Percentiles rank a stretch among this genome's conserved stretches.
Conservation (phyloP, 2,329 filamentous ascomycete genomes). For the Phaeosphaeria sp. region DNA sequence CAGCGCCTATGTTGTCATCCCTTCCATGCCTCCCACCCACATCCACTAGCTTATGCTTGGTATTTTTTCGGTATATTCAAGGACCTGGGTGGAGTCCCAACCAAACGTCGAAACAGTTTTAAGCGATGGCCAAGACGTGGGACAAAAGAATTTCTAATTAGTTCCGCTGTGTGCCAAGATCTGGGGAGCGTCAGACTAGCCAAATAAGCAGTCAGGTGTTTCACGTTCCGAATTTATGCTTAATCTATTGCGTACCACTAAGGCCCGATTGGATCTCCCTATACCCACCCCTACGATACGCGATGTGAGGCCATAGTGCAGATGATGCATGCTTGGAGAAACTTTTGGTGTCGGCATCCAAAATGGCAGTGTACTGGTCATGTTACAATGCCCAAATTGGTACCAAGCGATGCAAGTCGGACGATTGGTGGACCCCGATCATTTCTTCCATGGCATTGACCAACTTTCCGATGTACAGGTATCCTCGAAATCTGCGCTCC, state of each 20-base stretch:
- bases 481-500: neutral
- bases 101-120: slow-evolving; percentile 12
- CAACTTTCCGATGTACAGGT: neutral
- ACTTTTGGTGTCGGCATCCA: neutral
- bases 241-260: slow-evolving; percentile 4
- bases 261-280: neutral
- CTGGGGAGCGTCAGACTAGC: slow-evolving; percentile 3
- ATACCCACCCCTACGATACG: neutral
- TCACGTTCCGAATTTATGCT: slow-evolving; percentile 8
- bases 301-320: neutral
- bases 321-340: neutral
- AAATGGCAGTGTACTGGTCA: neutral
- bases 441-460: neutral
- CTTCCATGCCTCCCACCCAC: neutral
- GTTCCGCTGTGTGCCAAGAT: slow-evolving; percentile 16
- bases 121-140: slow-evolving; percentile 14
- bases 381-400: slow-evolving; percentile 1
- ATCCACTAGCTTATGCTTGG: slow-evolving; percentile 8
- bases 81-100: slow-evolving; percentile 8
- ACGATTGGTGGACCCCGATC: neutral
- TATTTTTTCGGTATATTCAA: slow-evolving; percentile 10
- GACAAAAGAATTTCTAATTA: slow-evolving; percentile 4
- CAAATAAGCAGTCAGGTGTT: slow-evolving; percentile 12
- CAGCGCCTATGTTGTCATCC: slow-evolving; percentile 3
- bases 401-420: neutral